Base-by-base conservation (phyloP, 225 moss, liverwort and hornwort genomes). In the Bryoerythrophyllum caledonicum region DNA sequence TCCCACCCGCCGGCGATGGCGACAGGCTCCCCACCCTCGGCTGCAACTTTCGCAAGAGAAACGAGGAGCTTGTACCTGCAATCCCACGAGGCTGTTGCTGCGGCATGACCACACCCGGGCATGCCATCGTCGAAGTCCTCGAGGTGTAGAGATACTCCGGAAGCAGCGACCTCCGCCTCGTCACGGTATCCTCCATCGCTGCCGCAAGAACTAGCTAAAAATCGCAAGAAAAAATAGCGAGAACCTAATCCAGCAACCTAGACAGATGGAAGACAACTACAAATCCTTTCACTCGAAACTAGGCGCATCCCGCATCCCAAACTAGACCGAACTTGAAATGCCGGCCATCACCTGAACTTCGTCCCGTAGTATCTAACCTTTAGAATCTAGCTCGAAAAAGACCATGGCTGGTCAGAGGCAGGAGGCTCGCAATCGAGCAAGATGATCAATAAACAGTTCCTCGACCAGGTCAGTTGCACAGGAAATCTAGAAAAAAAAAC, bases 61-160 rank as follows among this genome's bases (percentile, higher is more conserved):
- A 72, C 20, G 83, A 65, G 52, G 80, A 73, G 43, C 40, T 66
- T 3, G 75, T 23, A 35, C 71, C 67, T 70, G 65, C 1, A 6
- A 76, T 10, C 55, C 73, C 51, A 19, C 49, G 41, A 1, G 34
- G 60, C 17, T 59, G 25, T 20, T 59, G 25, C 23, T 64, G 68
- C 5, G 67, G 20, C 5, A 6, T 35, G 27, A 59, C 56, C 25
- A 21, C 54, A 55, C 54, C 54, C 10, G 23, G 54, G 10, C 54
- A n/a, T 53, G 52, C 52, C 19, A 19, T 19, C 4, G 65, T 37
- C 54, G 54, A n/a, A n/a, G n/a, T 35, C 46, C 74, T 65, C 19
- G 75, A 23, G 2, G 71, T 30, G 68, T 87, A 87, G 60, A 87
- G 87, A 63, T 79, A 67, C 56, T 70, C 74, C 34, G 87, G 87